phyloP scores from a whole-genome alignment of 768 basidiomycete genomes.

The Pleurotus platypus region DNA sequence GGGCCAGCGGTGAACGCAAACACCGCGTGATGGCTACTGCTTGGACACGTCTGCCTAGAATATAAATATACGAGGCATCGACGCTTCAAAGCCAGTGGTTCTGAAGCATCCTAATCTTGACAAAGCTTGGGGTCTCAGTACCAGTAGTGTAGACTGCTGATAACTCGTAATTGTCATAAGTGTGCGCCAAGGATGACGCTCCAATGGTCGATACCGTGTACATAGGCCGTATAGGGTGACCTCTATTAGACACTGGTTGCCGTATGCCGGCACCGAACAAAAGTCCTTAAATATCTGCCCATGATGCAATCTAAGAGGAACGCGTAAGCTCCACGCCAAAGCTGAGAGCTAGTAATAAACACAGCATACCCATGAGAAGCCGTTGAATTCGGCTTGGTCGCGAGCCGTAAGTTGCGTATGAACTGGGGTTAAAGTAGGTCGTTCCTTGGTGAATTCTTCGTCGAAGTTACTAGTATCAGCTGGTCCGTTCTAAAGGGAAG shows the following conservation, averaged over 20 bases:
- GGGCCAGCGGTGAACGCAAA: no score
- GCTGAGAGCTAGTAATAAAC: neutral
- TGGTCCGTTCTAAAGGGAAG: slow-evolving; percentile 60
- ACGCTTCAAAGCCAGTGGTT: no score
- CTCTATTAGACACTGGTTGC: neutral
- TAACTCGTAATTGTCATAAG: no score
- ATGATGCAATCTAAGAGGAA: slow-evolving; percentile 40
- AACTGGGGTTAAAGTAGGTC: slow-evolving; percentile 96
- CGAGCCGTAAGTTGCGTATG: slow-evolving; percentile 87
- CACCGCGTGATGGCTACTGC: no score
- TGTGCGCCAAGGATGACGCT: no score
- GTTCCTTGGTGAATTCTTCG: slow-evolving; percentile 94
- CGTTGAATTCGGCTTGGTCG: slow-evolving; percentile 94
- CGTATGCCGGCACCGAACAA: neutral
- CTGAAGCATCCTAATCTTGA: no score
- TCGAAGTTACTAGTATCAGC: slow-evolving; percentile 94
- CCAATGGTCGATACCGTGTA: neutral
- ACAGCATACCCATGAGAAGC: slow-evolving; percentile 84
- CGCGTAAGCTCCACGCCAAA: neutral
- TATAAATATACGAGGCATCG: no score
- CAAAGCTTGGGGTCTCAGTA: no score
- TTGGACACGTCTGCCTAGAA: no score
- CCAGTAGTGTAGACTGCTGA: no score
- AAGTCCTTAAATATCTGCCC: slow-evolving; percentile 51
- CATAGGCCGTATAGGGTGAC: neutral